Base-by-base conservation (phyloP, 2,329 filamentous ascomycete genomes). In the Colletotrichum spaethianum region DNA sequence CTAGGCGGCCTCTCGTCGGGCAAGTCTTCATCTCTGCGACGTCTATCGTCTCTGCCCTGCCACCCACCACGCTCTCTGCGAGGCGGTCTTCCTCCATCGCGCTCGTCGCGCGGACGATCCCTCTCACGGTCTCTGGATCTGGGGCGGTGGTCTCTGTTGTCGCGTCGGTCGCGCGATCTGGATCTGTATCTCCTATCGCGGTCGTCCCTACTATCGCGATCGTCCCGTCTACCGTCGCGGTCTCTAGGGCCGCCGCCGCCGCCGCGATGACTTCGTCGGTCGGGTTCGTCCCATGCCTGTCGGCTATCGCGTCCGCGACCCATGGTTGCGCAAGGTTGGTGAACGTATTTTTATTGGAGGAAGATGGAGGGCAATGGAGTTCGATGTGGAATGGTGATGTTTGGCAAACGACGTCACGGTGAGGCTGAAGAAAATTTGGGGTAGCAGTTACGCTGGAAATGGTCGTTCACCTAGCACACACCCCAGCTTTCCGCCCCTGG, bases 201-300 rank as follows among this genome's bases (percentile, higher is more conserved):
- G 42, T 73, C 63, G 59, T 73, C 72, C 42, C 53, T 57, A 28
- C 55, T 73, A n/a, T 73, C 70, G 55, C 73, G 60, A 56, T 80
- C 78, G 42, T 75, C 73, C 46, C 75, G 75, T 16, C 77, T 71
- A 59, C 80, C 77, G 62, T 79, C 75, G 63, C 78, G 76, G 52
- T 79, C 77, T 40, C 74, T 73, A 55, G 78, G 76, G 40, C 79
- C 78, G 60, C 76, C 76, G 63, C 79, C 78, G 63, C 79, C 78
- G 38, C 80, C 78, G 50, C 77, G 75, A 53, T 72, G 63, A 38
- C 64, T 80, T 64, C 81, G 81, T 23, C 83, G 82, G 66, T 86
- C 84, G 14, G 84, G 82, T 52, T 88, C 86, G 73, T 93, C 90
- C 88, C 89, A 90, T 86, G 90, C 90, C 63, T 88, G 85, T 62